phyloP scores from a whole-genome alignment of 345 rosid genomes.

The Salix exigua region DNA sequence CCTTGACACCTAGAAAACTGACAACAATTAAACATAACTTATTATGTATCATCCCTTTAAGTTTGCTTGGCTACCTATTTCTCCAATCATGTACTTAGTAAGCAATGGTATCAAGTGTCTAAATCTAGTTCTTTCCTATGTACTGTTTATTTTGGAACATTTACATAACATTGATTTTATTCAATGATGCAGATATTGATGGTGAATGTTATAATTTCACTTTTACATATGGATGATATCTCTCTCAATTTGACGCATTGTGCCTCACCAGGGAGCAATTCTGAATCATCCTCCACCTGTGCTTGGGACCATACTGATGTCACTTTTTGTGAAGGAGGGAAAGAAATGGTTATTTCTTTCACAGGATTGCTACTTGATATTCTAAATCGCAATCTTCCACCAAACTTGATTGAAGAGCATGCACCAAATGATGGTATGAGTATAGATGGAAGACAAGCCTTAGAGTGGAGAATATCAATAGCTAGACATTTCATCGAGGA shows the following conservation, averaged over 20 bases:
- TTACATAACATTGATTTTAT: constrained; percentile 23
- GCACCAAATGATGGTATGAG: constrained; percentile 47
- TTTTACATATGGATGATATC: constrained; percentile 78
- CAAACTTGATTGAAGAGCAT: constrained; percentile 49
- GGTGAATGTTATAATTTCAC: constrained; percentile 84
- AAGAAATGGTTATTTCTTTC: constrained; percentile 67
- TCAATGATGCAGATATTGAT: constrained; percentile 72
- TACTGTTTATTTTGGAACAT: constrained; percentile 8
- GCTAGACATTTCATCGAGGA: constrained; percentile 80
- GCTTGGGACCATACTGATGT: constrained; percentile 45
- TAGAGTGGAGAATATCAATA: constrained; percentile 83
- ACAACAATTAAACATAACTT: neutral
- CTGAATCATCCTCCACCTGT: constrained; percentile 36
- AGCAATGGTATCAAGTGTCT: neutral
- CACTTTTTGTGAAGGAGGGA: constrained; percentile 55
- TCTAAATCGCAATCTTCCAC: constrained; percentile 62
- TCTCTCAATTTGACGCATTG: constrained; percentile 55
- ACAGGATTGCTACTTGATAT: constrained; percentile 67
- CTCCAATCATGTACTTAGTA: neutral
- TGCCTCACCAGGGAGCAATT: constrained; percentile 49
- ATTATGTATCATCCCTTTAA: neutral
- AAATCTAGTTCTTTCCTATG: neutral
- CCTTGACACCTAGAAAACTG: too few relatives aligned
- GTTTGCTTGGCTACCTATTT: neutral
- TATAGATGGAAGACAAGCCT: constrained; percentile 61